Conservation (phyloP, 352 stramenopile genomes). For the Phytophthora meadii region DNA sequence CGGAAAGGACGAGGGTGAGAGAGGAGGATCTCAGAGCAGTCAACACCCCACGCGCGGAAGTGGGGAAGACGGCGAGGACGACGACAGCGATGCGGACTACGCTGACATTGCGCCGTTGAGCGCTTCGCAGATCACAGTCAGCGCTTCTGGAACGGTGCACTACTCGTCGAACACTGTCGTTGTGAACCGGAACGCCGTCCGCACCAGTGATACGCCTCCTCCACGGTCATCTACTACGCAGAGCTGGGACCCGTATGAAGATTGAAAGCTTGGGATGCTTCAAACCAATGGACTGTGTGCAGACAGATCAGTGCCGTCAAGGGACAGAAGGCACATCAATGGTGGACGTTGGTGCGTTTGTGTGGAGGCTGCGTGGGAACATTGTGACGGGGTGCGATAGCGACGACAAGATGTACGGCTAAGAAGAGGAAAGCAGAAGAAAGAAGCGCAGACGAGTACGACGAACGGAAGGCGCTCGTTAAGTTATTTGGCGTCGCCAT, state of each 20-base stretch:
- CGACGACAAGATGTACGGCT: constrained; percentile 22
- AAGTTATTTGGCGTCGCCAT: constrained; percentile 54
- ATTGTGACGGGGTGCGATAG: constrained; percentile 16
- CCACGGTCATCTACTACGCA: constrained; percentile 25
- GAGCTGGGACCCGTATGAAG: constrained; percentile 39
- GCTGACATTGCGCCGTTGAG: constrained; percentile 40
- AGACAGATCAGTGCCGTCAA: constrained; percentile 15
- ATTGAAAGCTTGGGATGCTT: constrained; percentile 22
- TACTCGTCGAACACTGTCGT: constrained; percentile 30
- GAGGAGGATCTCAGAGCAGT: constrained; percentile 30
- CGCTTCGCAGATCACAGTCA: constrained; percentile 39
- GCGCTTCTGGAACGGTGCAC: constrained; percentile 25
- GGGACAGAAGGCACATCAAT: background rate
- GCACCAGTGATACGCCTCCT: constrained; percentile 17
- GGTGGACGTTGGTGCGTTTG: constrained; percentile 33
- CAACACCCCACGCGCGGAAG: constrained; percentile 26
- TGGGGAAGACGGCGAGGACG: constrained; percentile 25
- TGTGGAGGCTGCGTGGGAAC: constrained; percentile 22
- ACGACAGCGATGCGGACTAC: constrained; percentile 39
- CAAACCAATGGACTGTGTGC: constrained; percentile 20
- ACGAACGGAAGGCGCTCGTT: constrained; percentile 49
- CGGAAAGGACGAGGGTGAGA: constrained; percentile 44
- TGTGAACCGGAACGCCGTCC: constrained; percentile 9
- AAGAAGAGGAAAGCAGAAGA: constrained; percentile 13
- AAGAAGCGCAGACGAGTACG: constrained; percentile 35